Evolutionary conservation across 768 basidiomycete species (phyloP).

Genomic region (Clitopilus hobsonii): DNA sequence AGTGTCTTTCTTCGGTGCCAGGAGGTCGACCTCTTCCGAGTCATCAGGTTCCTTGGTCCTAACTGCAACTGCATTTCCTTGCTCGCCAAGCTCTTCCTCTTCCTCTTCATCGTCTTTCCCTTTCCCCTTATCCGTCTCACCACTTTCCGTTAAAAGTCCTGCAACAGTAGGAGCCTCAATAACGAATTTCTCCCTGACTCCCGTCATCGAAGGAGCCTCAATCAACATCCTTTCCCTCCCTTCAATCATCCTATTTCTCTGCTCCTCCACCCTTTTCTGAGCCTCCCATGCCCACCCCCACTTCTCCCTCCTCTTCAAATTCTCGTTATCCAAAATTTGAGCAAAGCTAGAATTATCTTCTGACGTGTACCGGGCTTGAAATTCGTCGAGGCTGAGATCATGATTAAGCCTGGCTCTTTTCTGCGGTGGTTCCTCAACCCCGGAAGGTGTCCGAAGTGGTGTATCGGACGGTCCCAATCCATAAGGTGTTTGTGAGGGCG

Average conservation of each 20-base stretch:
- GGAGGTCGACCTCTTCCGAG: slow-evolving; percentile 52
- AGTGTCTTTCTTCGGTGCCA: slow-evolving; percentile 76
- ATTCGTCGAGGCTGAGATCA: slow-evolving; percentile 70
- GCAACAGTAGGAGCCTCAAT: slow-evolving; percentile 57
- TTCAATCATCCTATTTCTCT: slow-evolving; percentile 61
- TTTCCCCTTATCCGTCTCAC: slow-evolving; percentile 18
- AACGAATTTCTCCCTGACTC: slow-evolving; percentile 62
- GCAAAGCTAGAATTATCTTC: slow-evolving; percentile 98
- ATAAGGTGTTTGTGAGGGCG: slow-evolving; percentile 66
- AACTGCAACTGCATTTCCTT: slow-evolving; percentile 18
- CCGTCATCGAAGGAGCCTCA: slow-evolving; percentile 55
- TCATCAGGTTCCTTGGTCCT: slow-evolving; percentile 22
- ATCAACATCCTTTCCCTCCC: slow-evolving; percentile 67
- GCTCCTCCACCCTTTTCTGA: slow-evolving; percentile 72
- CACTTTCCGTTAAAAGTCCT: slow-evolving; percentile 45
- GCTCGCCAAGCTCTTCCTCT: slow-evolving; percentile 15
- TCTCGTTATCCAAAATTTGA: slow-evolving; percentile 87
- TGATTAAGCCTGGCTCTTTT: slow-evolving; percentile 61
- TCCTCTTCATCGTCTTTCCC: slow-evolving; percentile 20
- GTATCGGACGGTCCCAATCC: slow-evolving; percentile 59
- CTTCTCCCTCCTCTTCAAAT: slow-evolving; percentile 70
- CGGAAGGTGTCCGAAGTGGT: slow-evolving; percentile 44
- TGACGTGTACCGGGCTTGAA: slow-evolving; percentile 90
- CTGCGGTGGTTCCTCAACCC: slow-evolving; percentile 38
- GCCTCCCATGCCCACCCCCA: slow-evolving; percentile 96